Base-by-base conservation (phyloP, 345 rosid genomes). In the Microthlaspi erraticum region DNA sequence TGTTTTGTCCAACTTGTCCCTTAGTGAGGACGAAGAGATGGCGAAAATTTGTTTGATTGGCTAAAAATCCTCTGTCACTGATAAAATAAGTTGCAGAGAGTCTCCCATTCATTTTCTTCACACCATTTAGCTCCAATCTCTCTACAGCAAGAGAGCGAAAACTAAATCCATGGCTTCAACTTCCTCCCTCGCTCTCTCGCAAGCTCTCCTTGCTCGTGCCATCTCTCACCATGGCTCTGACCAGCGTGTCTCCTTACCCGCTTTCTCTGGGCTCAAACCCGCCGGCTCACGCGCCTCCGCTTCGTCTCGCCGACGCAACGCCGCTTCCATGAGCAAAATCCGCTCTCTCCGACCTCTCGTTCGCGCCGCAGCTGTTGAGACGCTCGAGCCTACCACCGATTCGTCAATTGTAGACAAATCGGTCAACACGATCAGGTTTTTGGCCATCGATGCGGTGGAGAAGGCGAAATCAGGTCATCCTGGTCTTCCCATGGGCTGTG, bases 381-480 rank as follows among this genome's bases (percentile, higher is more conserved):
- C 74, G 0, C 43, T 19, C 0, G 81, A 78, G 34, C 61, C 64
- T 1, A 72, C 66, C 5, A 73, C 81, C 1, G 81, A 78, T 74
- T 8, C 76, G 31, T 57, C 79, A 3, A 46, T 78, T 43, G 82
- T 80, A 6, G 86, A 78, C 20, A 78, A 81, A 73, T 80, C 83
- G 62, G 81, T 86, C 14, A 82, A 83, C 66, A 54, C 78, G 55
- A 78, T 83, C n/a, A 74, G 86, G 62, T 80, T 83, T 73, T 64
- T 86, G 68, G 80, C 83, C 0, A 82, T 83, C 11, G 90, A 86
- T 64, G 82, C 87, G 6, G 86, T 83, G 23, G 83, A 86, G 79
- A 83, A 78, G 53, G 90, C 87, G 5, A 82, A 83, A 3, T 80
- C 86, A 3, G 90, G 88, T 10, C 90, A 83, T 64, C 90, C 88